These are phyloP conservation scores for Protomyces arabidopsidicola DNA, from an alignment of 1,139 yeast genomes.

Conservation along the genomic window DNA sequence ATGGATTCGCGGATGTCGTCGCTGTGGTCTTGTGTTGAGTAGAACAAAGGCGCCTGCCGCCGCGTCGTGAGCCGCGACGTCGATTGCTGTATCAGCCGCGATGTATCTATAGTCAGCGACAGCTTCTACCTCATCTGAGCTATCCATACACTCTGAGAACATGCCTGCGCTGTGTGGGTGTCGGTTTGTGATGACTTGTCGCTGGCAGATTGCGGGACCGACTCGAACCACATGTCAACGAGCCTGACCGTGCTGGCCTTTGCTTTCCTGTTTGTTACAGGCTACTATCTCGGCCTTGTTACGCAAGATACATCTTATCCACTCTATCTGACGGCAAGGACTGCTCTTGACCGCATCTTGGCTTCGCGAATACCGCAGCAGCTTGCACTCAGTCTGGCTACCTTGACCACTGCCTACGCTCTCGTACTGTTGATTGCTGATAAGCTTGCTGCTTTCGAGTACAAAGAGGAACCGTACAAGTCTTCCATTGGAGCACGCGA, in stretches of 20 bases:
- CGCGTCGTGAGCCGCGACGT: slow-evolving; percentile 7
- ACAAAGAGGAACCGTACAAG: too few species aligned
- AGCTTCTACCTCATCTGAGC: neutral
- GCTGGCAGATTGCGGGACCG: neutral
- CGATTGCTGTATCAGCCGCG: slow-evolving; percentile 20
- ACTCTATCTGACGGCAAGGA: neutral
- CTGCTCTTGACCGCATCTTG: neutral
- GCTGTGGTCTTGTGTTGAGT: slow-evolving; percentile 13
- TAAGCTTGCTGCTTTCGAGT: slow-evolving; percentile 15
- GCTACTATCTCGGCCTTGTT: neutral
- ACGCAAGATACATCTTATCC: neutral
- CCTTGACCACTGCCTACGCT: neutral
- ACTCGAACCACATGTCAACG: neutral
- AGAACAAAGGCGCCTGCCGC: slow-evolving; percentile 12
- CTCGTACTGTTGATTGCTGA: slow-evolving; percentile 8
- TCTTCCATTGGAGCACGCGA: slow-evolving; percentile 34
- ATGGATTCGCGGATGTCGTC: slow-evolving; percentile 22
- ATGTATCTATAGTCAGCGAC: slow-evolving; percentile 5
- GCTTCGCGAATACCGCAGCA: neutral
- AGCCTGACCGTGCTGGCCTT: neutral
- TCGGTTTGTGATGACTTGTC: too few species aligned
- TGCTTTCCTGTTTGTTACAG: neutral
- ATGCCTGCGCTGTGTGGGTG: neutral
- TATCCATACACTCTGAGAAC: neutral
- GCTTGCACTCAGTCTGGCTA: neutral